These are phyloP conservation scores for Nitzschia sp. DNA, from an alignment of 108 stramenopile species.

Conservation along the genomic window DNA sequence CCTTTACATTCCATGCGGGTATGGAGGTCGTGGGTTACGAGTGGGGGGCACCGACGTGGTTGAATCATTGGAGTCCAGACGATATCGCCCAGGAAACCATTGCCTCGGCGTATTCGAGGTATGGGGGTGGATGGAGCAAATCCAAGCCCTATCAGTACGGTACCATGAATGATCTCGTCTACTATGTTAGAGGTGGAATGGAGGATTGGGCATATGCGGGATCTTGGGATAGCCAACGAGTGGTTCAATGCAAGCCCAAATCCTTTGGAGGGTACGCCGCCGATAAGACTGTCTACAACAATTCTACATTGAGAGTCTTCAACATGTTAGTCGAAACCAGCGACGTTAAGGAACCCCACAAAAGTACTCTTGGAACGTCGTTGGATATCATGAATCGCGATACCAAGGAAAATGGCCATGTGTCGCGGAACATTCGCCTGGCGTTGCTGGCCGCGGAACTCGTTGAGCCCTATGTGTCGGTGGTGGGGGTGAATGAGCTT, in stretches of 20 bases:
- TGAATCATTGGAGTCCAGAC: slow-evolving; percentile 47
- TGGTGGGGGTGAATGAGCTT: slow-evolving; percentile 52
- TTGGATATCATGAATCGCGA: slow-evolving; percentile 47
- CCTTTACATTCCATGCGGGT: slow-evolving; percentile 95
- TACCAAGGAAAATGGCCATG: slow-evolving; percentile 75
- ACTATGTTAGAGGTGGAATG: slow-evolving; percentile 97
- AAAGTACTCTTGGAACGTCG: slow-evolving; percentile 59
- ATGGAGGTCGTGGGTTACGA: slow-evolving; percentile 93
- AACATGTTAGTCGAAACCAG: slow-evolving; percentile 93
- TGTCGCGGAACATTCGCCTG: slow-evolving; percentile 88
- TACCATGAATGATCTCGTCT: slow-evolving; percentile 88
- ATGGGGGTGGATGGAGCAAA: slow-evolving; percentile 45
- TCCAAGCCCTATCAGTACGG: slow-evolving; percentile 53
- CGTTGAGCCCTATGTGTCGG: slow-evolving; percentile 87
- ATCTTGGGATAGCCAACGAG: slow-evolving; percentile 84
- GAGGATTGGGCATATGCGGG: slow-evolving; percentile 96
- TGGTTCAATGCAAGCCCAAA: slow-evolving; percentile 67
- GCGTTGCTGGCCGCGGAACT: slow-evolving; percentile 81
- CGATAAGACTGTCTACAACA: slow-evolving; percentile 73
- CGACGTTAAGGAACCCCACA: slow-evolving; percentile 62
- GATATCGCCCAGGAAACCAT: slow-evolving; percentile 54
- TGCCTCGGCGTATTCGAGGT: slow-evolving; percentile 40
- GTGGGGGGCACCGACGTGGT: slow-evolving; percentile 81
- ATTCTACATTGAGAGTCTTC: slow-evolving; percentile 80
- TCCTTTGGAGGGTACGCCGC: slow-evolving; percentile 58